Conservation (phyloP, 2,329 filamentous ascomycete genomes). For the Tolypocladium album region DNA sequence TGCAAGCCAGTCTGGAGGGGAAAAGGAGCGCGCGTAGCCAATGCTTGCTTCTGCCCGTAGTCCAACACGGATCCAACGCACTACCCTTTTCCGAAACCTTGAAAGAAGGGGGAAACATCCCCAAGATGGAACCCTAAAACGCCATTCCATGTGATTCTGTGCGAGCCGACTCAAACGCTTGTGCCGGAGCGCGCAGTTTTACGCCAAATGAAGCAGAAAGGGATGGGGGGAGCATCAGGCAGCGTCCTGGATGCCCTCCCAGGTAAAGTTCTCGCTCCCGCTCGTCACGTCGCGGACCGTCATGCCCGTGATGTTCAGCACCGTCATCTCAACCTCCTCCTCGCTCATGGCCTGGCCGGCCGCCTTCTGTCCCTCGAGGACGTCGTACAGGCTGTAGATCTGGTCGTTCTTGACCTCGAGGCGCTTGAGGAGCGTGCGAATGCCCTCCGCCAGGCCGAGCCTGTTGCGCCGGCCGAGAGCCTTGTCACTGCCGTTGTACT, state of each 20-base stretch:
- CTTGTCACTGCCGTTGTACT: slow-evolving; percentile 58
- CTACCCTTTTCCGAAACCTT: background rate
- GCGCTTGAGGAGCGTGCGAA: slow-evolving; percentile 49
- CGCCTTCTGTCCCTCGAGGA: slow-evolving; percentile 67
- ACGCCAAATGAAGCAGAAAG: background rate
- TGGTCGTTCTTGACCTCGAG: slow-evolving; percentile 68
- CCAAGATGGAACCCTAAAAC: background rate
- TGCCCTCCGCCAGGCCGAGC: slow-evolving; percentile 46
- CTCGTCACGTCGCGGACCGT: slow-evolving; percentile 28
- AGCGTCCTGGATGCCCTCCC: slow-evolving; percentile 27
- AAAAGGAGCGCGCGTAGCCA: background rate
- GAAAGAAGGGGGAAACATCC: too few species aligned
- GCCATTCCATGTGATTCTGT: background rate
- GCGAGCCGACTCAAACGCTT: background rate
- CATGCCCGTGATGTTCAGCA: slow-evolving; percentile 42
- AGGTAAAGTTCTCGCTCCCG: slow-evolving; percentile 27
- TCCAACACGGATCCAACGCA: background rate
- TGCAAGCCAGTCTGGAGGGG: background rate
- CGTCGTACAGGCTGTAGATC: slow-evolving; percentile 75
- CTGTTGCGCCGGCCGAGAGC: slow-evolving; percentile 55
- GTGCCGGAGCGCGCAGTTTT: background rate
- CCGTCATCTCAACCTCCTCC: slow-evolving; percentile 53
- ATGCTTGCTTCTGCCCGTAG: background rate
- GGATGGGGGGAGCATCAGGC: slow-evolving; percentile 1
- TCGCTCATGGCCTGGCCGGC: slow-evolving; percentile 52